phyloP scores from a whole-genome alignment of 148 eudicot species.

The Simmondsia chinensis region DNA sequence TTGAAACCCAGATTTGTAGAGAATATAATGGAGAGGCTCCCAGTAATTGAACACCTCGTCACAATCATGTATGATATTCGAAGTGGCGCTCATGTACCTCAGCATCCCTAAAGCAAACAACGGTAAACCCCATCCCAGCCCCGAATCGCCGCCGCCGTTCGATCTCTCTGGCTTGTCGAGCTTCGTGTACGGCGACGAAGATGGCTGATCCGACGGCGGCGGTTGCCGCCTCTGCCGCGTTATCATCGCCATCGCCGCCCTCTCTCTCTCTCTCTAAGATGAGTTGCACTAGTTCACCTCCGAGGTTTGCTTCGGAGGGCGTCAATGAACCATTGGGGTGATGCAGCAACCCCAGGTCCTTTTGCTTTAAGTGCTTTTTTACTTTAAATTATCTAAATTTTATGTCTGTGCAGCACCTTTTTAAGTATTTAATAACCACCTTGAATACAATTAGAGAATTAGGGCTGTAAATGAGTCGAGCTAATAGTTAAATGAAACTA shows the following conservation, averaged over 20 bases:
- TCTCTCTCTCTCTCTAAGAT: slow-evolving; percentile 4
- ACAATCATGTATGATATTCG: slow-evolving; percentile 92
- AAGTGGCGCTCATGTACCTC: slow-evolving; percentile 78
- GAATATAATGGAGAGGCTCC: slow-evolving; percentile 91
- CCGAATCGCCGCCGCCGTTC: slow-evolving; percentile 16
- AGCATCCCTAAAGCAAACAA: slow-evolving; percentile 55
- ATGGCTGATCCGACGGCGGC: slow-evolving; percentile 28
- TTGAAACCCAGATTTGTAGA: slow-evolving; percentile 85
- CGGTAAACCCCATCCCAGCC: slow-evolving; percentile 60
- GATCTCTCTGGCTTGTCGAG: slow-evolving; percentile 49
- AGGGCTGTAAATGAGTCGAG: too few species aligned
- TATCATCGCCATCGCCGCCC: slow-evolving; percentile 31
- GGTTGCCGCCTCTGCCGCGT: slow-evolving; percentile 62
- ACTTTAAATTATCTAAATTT: too few species aligned
- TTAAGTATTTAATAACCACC: too few species aligned
- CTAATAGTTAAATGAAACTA: too few species aligned
- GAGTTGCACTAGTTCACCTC: too few species aligned
- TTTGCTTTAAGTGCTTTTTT: too few species aligned
- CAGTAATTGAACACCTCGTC: slow-evolving; percentile 98
- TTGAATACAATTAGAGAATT: too few species aligned
- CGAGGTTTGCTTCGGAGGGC: too few species aligned
- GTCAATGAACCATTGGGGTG: too few species aligned
- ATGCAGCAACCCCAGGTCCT: too few species aligned
- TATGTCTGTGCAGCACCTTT: too few species aligned
- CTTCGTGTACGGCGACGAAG: slow-evolving; percentile 56